These are phyloP conservation scores for Paraurostyla sp. DNA, from an alignment of 73 alveolate genomes.

Conservation along the genomic window DNA sequence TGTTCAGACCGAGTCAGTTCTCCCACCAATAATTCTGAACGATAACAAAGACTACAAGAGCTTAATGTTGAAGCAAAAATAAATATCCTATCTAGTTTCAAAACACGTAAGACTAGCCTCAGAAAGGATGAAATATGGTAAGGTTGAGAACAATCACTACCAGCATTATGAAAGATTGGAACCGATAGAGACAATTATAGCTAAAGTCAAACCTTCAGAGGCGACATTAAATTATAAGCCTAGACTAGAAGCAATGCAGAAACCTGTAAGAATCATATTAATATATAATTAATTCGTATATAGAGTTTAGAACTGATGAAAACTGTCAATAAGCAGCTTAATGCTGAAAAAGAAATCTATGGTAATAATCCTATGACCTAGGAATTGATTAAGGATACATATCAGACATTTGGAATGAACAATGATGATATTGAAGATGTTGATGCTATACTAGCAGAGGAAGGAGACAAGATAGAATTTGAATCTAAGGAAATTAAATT, in stretches of 20 bases:
- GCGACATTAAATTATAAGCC: slow-evolving; percentile 6
- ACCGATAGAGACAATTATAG: neutral
- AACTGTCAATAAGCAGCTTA: slow-evolving; percentile 5
- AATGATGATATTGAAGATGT: slow-evolving; percentile 37
- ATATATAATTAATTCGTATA: neutral
- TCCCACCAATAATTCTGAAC: slow-evolving; percentile 1
- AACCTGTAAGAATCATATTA: slow-evolving; percentile 7
- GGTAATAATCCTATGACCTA: neutral
- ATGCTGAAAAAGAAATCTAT: neutral
- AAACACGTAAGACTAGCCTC: slow-evolving; percentile 30
- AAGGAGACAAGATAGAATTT: neutral
- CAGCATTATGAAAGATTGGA: slow-evolving; percentile 8
- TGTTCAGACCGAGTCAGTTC: slow-evolving; percentile 23
- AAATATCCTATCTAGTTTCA: neutral
- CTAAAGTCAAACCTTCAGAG: slow-evolving; percentile 12
- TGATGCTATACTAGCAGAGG: slow-evolving; percentile 32
- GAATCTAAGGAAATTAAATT: slow-evolving; percentile 39
- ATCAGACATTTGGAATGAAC: slow-evolving; percentile 52
- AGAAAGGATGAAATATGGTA: slow-evolving; percentile 30
- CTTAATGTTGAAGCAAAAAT: neutral
- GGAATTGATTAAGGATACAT: slow-evolving; percentile 29
- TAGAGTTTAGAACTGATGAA: slow-evolving; percentile 45
- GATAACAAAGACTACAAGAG: slow-evolving; percentile 27
- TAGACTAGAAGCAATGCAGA: neutral
- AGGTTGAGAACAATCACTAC: slow-evolving; percentile 45